Evolutionary conservation across 2,329 filamentous ascomycete species (phyloP).

Genomic region (Penicillium rolfsii): DNA sequence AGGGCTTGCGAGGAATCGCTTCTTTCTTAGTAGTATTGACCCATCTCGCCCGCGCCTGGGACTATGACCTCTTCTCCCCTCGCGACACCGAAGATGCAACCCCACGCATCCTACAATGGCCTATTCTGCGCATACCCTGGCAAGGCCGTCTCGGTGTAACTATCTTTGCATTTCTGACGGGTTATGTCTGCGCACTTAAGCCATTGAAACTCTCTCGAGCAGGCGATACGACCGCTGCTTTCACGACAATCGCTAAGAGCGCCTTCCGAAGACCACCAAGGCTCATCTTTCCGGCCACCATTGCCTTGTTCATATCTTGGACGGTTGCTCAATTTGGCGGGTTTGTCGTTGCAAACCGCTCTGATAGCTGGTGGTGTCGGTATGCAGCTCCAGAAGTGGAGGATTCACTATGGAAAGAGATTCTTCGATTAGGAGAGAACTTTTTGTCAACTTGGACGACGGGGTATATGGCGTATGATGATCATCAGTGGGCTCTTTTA

Average conservation of each 20-base stretch:
- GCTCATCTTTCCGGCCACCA: conserved; percentile 56
- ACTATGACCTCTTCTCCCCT: conserved; percentile 57
- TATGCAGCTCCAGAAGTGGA: conserved; percentile 52
- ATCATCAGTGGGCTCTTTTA: conserved; percentile 60
- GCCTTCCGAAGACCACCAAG: conserved; percentile 58
- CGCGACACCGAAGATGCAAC: conserved; percentile 47
- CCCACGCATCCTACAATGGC: conserved; percentile 54
- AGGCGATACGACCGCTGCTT: conserved; percentile 49
- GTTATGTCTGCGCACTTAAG: conserved; percentile 60
- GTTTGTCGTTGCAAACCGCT: conserved; percentile 52
- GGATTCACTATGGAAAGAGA: conserved; percentile 50
- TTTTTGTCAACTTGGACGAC: conserved; percentile 57
- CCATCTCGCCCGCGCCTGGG: conserved; percentile 56
- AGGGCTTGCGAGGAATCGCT: conserved; percentile 58
- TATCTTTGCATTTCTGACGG: conserved; percentile 60
- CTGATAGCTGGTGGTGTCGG: conserved; percentile 57
- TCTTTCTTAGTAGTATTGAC: conserved; percentile 59
- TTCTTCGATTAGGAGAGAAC: conserved; percentile 50
- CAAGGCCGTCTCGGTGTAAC: conserved; percentile 60
- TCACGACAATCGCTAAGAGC: conserved; percentile 56
- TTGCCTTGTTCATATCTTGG: conserved; percentile 57
- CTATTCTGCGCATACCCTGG: conserved; percentile 59
- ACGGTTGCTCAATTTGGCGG: conserved; percentile 53
- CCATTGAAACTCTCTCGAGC: conserved; percentile 56
- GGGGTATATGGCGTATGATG: conserved; percentile 56